These are phyloP conservation scores for Stylonectria norvegica DNA, from an alignment of 2,329 filamentous ascomycete species.

Conservation along the genomic window DNA sequence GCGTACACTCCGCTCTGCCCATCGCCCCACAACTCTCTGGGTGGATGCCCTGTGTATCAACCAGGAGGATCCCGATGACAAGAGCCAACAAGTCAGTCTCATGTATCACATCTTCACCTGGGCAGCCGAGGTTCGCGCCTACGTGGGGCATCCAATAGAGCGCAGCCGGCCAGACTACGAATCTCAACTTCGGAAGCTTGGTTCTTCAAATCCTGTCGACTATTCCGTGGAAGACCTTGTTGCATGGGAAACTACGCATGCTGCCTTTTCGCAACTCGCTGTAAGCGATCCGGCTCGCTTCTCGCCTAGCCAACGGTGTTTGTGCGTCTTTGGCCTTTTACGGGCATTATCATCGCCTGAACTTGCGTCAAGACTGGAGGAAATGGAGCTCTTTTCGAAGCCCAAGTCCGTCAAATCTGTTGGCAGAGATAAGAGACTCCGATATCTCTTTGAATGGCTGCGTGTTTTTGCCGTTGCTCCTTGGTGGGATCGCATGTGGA, in stretches of 20 bases:
- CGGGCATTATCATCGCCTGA: constrained; percentile 6
- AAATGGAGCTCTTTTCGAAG: constrained; percentile 8
- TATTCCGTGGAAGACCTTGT: constrained; percentile 4
- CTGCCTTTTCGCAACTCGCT: constrained; percentile 8
- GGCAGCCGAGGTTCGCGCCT: constrained; percentile 17
- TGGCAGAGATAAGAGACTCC: constrained; percentile 14
- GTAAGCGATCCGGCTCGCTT: not conserved
- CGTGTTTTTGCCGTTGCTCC: constrained; percentile 15
- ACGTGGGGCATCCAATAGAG: constrained; percentile 12
- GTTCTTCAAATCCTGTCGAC: constrained; percentile 3
- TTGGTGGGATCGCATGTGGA: constrained; percentile 24
- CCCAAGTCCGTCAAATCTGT: not conserved
- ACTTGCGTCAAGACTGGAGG: constrained; percentile 1
- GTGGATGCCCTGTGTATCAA: constrained; percentile 27
- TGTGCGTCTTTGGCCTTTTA: constrained; percentile 12
- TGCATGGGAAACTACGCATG: constrained; percentile 7
- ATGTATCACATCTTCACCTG: constrained; percentile 23
- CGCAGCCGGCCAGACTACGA: constrained; percentile 6
- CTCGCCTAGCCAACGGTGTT: constrained; percentile 9
- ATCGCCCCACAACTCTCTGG: constrained; percentile 18
- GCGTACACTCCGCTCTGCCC: constrained; percentile 19
- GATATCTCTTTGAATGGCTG: constrained; percentile 18
- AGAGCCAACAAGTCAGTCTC: constrained; percentile 21
- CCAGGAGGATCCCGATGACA: constrained; percentile 21
- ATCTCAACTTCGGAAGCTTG: constrained; percentile 6